Evolutionary conservation across 2,329 filamentous ascomycete species (phyloP).

Genomic region (Epichloe scottii): DNA sequence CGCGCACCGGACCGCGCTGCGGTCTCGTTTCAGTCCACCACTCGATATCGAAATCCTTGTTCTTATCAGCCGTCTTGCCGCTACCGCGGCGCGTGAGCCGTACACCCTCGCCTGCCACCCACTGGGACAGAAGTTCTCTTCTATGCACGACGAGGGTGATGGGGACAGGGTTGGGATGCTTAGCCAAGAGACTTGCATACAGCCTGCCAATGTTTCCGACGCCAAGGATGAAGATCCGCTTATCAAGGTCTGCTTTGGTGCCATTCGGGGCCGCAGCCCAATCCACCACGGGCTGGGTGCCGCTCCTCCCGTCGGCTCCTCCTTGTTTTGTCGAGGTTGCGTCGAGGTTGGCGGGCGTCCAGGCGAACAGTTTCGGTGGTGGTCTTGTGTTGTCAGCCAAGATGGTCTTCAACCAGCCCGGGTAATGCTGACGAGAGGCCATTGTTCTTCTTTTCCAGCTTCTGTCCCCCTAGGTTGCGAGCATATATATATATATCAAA

Average conservation of each 20-base stretch:
- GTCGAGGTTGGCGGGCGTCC: conserved; percentile 19
- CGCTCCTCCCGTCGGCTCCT: not conserved
- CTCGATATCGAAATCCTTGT: conserved; percentile 35
- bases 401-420: conserved; percentile 22
- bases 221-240: conserved; percentile 66
- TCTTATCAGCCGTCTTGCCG: conserved; percentile 15
- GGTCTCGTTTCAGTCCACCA: conserved; percentile 39
- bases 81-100: conserved; percentile 24
- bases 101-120: conserved; percentile 31
- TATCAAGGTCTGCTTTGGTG: conserved; percentile 10
- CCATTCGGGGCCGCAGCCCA: not conserved
- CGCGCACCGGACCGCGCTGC: conserved; percentile 20
- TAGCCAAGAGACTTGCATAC: conserved; percentile 59
- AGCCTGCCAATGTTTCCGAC: conserved; percentile 71
- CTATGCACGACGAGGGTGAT: conserved; percentile 71
- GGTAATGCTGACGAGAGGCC: not conserved
- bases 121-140: conserved; percentile 34
- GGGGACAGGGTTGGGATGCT: conserved; percentile 48
- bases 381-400: conserved; percentile 12
- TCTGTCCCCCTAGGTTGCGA: not conserved
- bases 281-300: not conserved
- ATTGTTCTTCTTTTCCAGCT: not conserved
- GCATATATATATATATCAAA: no score
- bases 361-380: conserved; percentile 25
- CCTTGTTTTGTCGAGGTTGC: not conserved